These are phyloP conservation scores for Boletellus deceptivus DNA, from an alignment of 1,284 basidiomycete genomes.

Conservation along the genomic window DNA sequence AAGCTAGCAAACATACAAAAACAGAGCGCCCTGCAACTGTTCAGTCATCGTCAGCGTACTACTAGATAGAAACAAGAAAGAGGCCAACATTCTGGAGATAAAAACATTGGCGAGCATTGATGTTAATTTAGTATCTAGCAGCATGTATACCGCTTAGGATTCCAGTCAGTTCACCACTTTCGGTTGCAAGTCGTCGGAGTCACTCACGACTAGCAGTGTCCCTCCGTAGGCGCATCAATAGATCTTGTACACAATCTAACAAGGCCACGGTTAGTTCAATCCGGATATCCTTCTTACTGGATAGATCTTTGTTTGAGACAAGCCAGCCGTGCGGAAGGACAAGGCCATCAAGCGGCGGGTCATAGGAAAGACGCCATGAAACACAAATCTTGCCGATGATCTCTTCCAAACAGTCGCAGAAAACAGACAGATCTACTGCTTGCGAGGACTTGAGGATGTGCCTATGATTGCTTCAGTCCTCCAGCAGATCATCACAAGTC, in stretches of 20 bases:
- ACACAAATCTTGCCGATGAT: constrained; percentile 30
- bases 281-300: constrained; percentile 20
- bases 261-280: constrained; percentile 11
- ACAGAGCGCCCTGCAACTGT: constrained; percentile 26
- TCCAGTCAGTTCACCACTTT: background rate
- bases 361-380: too few relatives aligned
- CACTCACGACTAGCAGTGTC: constrained; percentile 10
- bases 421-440: constrained; percentile 38
- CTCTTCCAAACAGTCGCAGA: constrained; percentile 48
- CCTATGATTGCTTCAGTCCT: constrained; percentile 28
- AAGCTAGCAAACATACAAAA: constrained; percentile 17
- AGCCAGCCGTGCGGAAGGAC: constrained; percentile 35
- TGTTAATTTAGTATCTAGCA: constrained; percentile 22
- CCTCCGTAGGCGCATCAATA: constrained; percentile 17
- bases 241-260: constrained; percentile 10
- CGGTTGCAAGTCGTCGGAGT: background rate
- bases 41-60: background rate
- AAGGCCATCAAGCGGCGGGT: too few relatives aligned
- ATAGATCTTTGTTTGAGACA: constrained; percentile 26
- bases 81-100: constrained; percentile 26
- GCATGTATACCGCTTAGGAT: constrained; percentile 11
- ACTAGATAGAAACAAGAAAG: background rate
- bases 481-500: background rate
- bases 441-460: constrained; percentile 38
- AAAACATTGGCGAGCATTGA: constrained; percentile 24